Conservation (phyloP, 1,139 yeast species). For the Blastobotrys illinoisensis region DNA sequence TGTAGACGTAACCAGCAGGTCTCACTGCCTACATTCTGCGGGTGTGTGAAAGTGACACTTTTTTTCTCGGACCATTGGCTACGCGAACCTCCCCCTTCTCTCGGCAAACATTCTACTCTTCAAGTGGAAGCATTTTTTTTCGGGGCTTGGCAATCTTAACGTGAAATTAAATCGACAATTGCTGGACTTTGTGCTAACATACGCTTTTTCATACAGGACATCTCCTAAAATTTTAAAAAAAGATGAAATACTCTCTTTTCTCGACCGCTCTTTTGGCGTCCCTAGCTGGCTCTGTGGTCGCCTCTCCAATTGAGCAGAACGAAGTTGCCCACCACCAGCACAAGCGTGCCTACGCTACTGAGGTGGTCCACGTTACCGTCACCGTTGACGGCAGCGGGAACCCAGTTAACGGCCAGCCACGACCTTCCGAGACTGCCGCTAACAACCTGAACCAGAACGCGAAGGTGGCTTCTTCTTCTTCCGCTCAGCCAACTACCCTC, state of each 20-base stretch:
- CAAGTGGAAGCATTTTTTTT: not conserved
- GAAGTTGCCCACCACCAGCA: conserved; percentile 49
- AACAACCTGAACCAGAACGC: conserved; percentile 9
- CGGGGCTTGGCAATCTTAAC: not conserved
- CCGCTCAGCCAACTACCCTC: conserved; percentile 21
- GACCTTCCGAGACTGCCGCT: conserved; percentile 19
- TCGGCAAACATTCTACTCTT: not conserved
- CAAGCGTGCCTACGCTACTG: conserved; percentile 59
- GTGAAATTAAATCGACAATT: not conserved
- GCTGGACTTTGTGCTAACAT: not conserved
- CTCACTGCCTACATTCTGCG: not conserved
- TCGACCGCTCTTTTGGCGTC: conserved; percentile 37
- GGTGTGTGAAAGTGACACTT: not conserved
- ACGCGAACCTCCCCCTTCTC: not conserved
- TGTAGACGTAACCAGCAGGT: not conserved
- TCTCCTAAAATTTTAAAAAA: not conserved
- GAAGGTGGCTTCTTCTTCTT: conserved; percentile 13
- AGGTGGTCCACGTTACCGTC: conserved; percentile 73
- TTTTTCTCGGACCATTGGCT: not conserved
- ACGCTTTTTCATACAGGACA: not conserved
- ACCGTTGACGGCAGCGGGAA: conserved; percentile 66
- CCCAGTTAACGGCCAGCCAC: conserved; percentile 32
- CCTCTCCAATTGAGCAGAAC: conserved; percentile 25
- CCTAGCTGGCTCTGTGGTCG: conserved; percentile 42
- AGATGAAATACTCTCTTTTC: conserved; percentile 27